A percentile compares a stretch with the other conserved stretches of the same genome.
phyloP scores from a whole-genome alignment of 2,329 filamentous ascomycete genomes.

The Fusarium mexicanum region DNA sequence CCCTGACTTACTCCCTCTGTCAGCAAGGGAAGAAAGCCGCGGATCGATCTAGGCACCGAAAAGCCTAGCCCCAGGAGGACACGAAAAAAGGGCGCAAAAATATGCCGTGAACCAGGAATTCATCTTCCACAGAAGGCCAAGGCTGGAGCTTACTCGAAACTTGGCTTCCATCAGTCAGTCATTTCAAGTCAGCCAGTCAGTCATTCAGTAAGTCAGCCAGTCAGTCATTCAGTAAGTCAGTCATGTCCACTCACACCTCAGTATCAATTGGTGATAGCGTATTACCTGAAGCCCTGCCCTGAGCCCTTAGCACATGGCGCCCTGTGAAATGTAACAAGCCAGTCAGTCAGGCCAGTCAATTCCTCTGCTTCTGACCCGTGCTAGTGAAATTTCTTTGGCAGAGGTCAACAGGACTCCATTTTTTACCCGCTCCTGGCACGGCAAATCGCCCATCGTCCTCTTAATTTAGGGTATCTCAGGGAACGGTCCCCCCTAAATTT shows the following conservation, averaged over 20 bases:
- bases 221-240: not conserved
- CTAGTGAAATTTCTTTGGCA: slow-evolving; percentile 38
- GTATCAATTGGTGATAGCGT: slow-evolving; percentile 20
- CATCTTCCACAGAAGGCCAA: slow-evolving; percentile 7
- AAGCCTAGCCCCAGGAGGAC: slow-evolving; percentile 12
- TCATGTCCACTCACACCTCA: slow-evolving; percentile 31
- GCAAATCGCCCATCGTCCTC: slow-evolving; percentile 31
- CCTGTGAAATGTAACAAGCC: slow-evolving; percentile 36
- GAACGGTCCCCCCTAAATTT: slow-evolving; percentile 30
- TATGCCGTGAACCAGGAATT: slow-evolving; percentile 1
- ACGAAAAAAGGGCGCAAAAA: slow-evolving; percentile 26
- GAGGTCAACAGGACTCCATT: slow-evolving; percentile 21
- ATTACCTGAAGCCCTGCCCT: slow-evolving; percentile 30
- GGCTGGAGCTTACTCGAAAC: slow-evolving; percentile 16
- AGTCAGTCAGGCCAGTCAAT: slow-evolving; percentile 17
- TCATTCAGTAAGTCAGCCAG: not conserved
- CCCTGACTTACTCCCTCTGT: not conserved
- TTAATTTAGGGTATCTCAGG: slow-evolving; percentile 35
- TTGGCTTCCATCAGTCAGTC: slow-evolving; percentile 16
- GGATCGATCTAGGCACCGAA: slow-evolving; percentile 39
- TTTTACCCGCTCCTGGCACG: slow-evolving; percentile 45
- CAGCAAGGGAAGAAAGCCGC: slow-evolving; percentile 3
- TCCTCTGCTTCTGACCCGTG: slow-evolving; percentile 28
- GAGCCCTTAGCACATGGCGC: slow-evolving; percentile 31
- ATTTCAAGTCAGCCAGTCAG: slow-evolving; percentile 7